Percentiles rank a stretch among this genome's conserved stretches.
Evolutionary conservation across 2,329 filamentous ascomycete species (phyloP).

Genomic region (Calonectria montana): DNA sequence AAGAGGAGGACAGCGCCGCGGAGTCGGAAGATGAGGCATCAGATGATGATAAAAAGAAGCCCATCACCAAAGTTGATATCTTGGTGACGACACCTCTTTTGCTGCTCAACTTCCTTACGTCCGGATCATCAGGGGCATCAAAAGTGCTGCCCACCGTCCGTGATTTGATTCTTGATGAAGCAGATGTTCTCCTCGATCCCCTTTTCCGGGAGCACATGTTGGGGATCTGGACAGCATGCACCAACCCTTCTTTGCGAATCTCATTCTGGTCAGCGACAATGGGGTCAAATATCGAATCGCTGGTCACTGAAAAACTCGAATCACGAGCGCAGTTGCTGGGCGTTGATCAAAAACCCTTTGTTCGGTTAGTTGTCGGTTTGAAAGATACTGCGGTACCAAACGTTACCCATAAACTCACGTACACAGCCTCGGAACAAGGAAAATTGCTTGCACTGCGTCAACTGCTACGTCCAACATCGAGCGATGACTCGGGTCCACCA

Average conservation of each 20-base stretch:
- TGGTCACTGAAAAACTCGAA: constrained; percentile 76
- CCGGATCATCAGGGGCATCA: constrained; percentile 55
- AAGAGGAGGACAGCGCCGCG: constrained; percentile 52
- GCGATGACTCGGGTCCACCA: constrained; percentile 64
- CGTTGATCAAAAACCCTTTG: constrained; percentile 61
- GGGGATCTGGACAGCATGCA: constrained; percentile 84
- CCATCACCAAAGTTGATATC: constrained; percentile 50
- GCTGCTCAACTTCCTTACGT: constrained; percentile 78
- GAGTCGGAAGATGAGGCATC: constrained; percentile 50
- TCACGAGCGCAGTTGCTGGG: constrained; percentile 59
- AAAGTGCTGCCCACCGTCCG: constrained; percentile 74
- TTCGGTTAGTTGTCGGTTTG: constrained; percentile 92
- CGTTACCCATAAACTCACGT: constrained; percentile 87
- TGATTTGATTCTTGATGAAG: constrained; percentile 89
- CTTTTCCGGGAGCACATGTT: constrained; percentile 92
- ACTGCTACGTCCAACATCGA: constrained; percentile 80
- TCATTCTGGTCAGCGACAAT: constrained; percentile 98
- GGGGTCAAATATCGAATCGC: constrained; percentile 88
- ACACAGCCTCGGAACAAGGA: constrained; percentile 91
- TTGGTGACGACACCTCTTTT: constrained; percentile 63
- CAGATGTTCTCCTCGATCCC: constrained; percentile 91
- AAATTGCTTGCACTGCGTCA: constrained; percentile 94
- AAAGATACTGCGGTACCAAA: constrained; percentile 97
- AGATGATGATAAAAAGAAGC: constrained; percentile 40
- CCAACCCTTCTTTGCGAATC: constrained; percentile 74